phyloP scores from a whole-genome alignment of 2,329 filamentous ascomycete genomes.

The Stagonosporopsis rhizophila region DNA sequence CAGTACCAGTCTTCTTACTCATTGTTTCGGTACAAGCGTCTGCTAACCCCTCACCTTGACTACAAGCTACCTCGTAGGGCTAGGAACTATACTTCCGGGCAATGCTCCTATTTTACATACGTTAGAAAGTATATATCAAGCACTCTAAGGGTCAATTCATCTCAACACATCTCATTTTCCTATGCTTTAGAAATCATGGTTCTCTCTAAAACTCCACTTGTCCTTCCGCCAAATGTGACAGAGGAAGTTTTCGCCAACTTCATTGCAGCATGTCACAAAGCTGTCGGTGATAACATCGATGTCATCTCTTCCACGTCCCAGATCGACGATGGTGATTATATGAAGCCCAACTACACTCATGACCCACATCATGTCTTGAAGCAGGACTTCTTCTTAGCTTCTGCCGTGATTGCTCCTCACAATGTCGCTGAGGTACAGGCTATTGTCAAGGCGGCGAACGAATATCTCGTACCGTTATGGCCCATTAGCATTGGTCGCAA shows the following conservation, averaged over 20 bases:
- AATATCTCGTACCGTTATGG: constrained; percentile 42
- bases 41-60: too few relatives aligned
- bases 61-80: too few relatives aligned
- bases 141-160: too few relatives aligned
- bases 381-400: constrained; percentile 53
- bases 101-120: too few relatives aligned
- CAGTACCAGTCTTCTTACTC: too few relatives aligned
- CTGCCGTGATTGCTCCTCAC: constrained; percentile 54
- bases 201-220: constrained; percentile 1
- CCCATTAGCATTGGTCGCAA: constrained; percentile 52
- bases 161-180: too few relatives aligned
- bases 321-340: constrained; percentile 26
- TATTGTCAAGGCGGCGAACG: constrained; percentile 40
- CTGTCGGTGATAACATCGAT: constrained; percentile 12
- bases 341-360: constrained; percentile 44
- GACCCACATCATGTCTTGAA: constrained; percentile 53
- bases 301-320: constrained; percentile 17
- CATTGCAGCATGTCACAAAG: constrained; percentile 1
- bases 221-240: constrained; percentile 14
- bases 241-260: constrained; percentile 3
- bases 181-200: too few relatives aligned
- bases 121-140: too few relatives aligned
- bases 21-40: too few relatives aligned
- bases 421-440: constrained; percentile 36
- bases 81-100: too few relatives aligned